These are phyloP conservation scores for Kwoniella bestiolae DNA, from an alignment of 768 basidiomycete genomes.

Conservation along the genomic window DNA sequence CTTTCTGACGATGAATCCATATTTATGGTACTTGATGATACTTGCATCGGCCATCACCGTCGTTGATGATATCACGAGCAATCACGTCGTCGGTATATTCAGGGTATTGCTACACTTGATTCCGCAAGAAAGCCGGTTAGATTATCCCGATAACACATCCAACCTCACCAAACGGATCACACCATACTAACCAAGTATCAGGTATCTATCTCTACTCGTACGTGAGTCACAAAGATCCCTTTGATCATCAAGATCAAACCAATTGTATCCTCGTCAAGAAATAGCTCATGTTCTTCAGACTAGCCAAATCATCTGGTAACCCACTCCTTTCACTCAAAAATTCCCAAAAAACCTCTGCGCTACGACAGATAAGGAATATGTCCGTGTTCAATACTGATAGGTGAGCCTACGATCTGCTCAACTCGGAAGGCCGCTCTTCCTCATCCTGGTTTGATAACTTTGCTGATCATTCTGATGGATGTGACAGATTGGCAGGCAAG, in stretches of 20 bases:
- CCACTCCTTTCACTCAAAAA: background rate
- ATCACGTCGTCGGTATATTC: conserved; percentile 8
- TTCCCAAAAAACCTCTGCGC: background rate
- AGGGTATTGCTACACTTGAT: background rate
- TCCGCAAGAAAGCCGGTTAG: background rate
- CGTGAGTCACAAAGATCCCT: no score
- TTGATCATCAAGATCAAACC: no score
- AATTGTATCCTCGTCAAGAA: background rate
- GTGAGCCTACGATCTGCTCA: conserved; percentile 2
- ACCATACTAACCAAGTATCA: background rate
- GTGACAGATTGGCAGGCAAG: conserved; percentile 22
- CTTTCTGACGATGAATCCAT: background rate
- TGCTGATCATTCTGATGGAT: no score
- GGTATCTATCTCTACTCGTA: no score
- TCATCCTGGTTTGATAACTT: no score
- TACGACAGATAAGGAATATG: conserved; percentile 23
- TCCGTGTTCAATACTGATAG: conserved; percentile 29
- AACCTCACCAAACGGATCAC: background rate
- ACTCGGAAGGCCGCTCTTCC: background rate
- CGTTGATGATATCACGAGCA: conserved; percentile 2
- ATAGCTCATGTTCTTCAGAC: conserved; percentile 8
- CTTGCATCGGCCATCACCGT: background rate
- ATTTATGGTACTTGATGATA: background rate
- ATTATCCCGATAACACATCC: background rate
- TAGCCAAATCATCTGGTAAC: background rate